Evolutionary conservation across 2,329 filamentous ascomycete species (phyloP).

Genomic region (Monilinia laxa): DNA sequence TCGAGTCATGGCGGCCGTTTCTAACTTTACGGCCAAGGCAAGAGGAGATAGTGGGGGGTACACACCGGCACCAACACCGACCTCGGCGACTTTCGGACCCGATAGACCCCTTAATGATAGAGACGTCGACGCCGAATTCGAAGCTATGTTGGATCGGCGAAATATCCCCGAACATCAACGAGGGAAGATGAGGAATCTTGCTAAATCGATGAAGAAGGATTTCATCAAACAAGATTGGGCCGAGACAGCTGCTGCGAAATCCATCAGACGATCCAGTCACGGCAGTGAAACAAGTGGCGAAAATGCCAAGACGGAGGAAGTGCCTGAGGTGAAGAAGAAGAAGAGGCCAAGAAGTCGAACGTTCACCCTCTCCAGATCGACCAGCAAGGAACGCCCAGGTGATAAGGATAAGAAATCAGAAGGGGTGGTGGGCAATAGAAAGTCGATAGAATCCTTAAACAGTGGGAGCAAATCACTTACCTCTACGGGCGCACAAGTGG

Average conservation of each 20-base stretch:
- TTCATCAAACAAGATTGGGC: constrained; percentile 89
- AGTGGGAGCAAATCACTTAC: constrained; percentile 58
- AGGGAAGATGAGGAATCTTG: constrained; percentile 90
- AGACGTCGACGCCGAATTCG: constrained; percentile 57
- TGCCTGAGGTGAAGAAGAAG: constrained; percentile 45
- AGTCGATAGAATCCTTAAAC: constrained; percentile 69
- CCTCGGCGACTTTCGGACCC: constrained; percentile 27
- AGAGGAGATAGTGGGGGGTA: constrained; percentile 34
- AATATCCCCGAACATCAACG: constrained; percentile 94
- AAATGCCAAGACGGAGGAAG: constrained; percentile 41
- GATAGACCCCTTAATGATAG: constrained; percentile 47
- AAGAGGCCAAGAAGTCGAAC: constrained; percentile 69
- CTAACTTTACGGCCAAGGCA: constrained; percentile 56
- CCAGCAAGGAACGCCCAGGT: constrained; percentile 57
- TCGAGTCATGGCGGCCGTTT: constrained; percentile 64
- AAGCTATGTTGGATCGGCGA: constrained; percentile 72
- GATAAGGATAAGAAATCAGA: constrained; percentile 71
- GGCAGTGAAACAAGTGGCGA: constrained; percentile 43
- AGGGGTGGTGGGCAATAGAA: constrained; percentile 62
- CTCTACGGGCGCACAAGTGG: constrained; percentile 54
- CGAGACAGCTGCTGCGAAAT: constrained; percentile 55
- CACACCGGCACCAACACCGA: constrained; percentile 33
- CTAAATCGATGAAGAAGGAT: constrained; percentile 88
- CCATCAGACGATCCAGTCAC: constrained; percentile 47
- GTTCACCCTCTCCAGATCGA: constrained; percentile 55